Percentiles rank a stretch among this genome's conserved stretches.
phyloP scores from a whole-genome alignment of 306 rosid genomes.

The Begonia loranthoides region DNA sequence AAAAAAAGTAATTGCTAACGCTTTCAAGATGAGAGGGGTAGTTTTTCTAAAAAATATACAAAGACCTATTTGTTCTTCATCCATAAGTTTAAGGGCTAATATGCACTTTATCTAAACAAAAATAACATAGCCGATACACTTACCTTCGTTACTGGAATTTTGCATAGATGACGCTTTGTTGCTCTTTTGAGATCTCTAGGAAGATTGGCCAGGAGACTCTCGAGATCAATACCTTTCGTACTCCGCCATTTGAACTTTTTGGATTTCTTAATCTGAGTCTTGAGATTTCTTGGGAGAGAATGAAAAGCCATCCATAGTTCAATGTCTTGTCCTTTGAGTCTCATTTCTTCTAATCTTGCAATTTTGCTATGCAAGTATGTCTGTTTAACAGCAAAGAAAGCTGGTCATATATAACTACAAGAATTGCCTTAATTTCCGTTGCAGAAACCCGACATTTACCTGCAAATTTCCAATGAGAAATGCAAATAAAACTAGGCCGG shows the following conservation, averaged over 20 bases:
- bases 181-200: constrained; percentile 2
- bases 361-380: constrained; percentile 52
- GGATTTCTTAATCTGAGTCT: constrained; percentile 8
- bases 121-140: background rate
- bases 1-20: too few species aligned
- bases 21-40: too few species aligned
- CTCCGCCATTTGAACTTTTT: constrained; percentile 5
- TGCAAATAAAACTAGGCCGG: constrained; percentile 19
- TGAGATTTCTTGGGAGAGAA: constrained; percentile 3
- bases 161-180: constrained; percentile 46
- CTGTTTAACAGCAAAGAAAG: constrained; percentile 17
- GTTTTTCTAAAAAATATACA: too few species aligned
- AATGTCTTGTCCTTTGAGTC: constrained; percentile 12
- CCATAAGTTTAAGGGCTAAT: too few species aligned
- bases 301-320: constrained; percentile 14
- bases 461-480: constrained; percentile 28
- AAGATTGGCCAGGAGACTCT: constrained; percentile 5
- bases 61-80: too few species aligned
- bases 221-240: constrained; percentile 6
- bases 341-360: constrained; percentile 33
- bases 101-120: background rate
- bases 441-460: constrained; percentile 6
- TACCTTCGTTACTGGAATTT: constrained; percentile 40
- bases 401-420: background rate
- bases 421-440: background rate